These are phyloP conservation scores for Elasticomyces elasticus DNA, from an alignment of 495 filamentous ascomycete genomes.

Conservation along the genomic window DNA sequence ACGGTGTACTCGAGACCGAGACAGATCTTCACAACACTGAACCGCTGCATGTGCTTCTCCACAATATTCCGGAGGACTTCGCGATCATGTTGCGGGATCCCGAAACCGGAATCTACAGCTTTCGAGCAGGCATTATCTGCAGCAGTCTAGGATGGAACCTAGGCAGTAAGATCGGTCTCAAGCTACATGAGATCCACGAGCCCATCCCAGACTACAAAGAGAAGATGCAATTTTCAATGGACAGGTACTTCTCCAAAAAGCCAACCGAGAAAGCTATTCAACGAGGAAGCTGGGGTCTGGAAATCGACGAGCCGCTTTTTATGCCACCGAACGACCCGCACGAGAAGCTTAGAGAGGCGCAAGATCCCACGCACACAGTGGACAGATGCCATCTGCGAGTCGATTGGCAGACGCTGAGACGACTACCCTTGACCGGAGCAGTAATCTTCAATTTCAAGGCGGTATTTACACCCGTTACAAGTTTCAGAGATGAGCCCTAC, in stretches of 20 bases:
- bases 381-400: constrained; percentile 65
- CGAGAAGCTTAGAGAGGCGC: constrained; percentile 44
- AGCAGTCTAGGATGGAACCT: constrained; percentile 76
- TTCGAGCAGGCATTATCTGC: constrained; percentile 72
- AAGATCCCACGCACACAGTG: constrained; percentile 47
- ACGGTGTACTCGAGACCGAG: constrained; percentile 56
- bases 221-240: constrained; percentile 85
- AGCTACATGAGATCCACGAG: constrained; percentile 63
- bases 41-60: constrained; percentile 63
- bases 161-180: constrained; percentile 60
- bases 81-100: constrained; percentile 68
- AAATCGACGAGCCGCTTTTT: constrained; percentile 67
- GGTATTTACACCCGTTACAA: constrained; percentile 65
- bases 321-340: constrained; percentile 69
- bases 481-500: constrained; percentile 65
- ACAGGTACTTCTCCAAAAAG: constrained; percentile 77
- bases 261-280: constrained; percentile 69
- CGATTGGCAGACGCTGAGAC: constrained; percentile 84
- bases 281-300: constrained; percentile 79
- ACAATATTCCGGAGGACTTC: constrained; percentile 86
- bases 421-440: constrained; percentile 64
- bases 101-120: constrained; percentile 59
- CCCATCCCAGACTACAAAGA: constrained; percentile 81
- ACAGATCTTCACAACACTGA: constrained; percentile 53
- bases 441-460: constrained; percentile 91